These are phyloP conservation scores for Lyophyllum shimeji DNA, from an alignment of 768 basidiomycete genomes.

Conservation along the genomic window DNA sequence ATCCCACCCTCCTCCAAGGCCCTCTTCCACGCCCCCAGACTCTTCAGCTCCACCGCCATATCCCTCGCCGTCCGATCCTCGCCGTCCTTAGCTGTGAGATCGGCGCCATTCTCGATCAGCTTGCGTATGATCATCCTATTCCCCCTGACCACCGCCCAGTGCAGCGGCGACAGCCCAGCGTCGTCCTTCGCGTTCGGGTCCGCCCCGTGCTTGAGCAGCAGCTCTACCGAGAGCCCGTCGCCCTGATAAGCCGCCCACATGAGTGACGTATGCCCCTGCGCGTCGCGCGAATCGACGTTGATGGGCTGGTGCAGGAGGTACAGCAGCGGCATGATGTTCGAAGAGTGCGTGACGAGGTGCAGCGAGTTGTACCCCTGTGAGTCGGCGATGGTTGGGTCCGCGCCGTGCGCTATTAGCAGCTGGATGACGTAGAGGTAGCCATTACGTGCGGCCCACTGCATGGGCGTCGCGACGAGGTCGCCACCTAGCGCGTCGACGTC, in stretches of 20 bases:
- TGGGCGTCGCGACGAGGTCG: constrained; percentile 89
- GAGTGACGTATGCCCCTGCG: constrained; percentile 89
- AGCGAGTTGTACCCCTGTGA: constrained; percentile 95
- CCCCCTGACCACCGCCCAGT: constrained; percentile 98
- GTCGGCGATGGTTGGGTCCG: constrained; percentile 90
- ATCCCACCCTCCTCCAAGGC: constrained; percentile 87
- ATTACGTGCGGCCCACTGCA: constrained; percentile 98
- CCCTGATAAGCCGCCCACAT: constrained; percentile 99
- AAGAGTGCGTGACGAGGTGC: constrained; percentile 94
- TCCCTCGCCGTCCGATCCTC: constrained; percentile 88
- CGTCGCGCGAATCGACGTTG: constrained; percentile 85
- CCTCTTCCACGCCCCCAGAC: constrained; percentile 84
- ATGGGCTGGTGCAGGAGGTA: constrained; percentile 93
- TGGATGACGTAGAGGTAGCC: constrained; percentile 97
- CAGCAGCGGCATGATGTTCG: constrained; percentile 90
- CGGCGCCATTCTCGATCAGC: constrained; percentile 83
- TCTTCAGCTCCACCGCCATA: constrained; percentile 94
- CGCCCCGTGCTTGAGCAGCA: constrained; percentile 87
- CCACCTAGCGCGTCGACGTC: constrained; percentile 95
- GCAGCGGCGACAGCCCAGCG: constrained; percentile 82
- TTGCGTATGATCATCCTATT: constrained; percentile 84
- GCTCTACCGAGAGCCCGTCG: constrained; percentile 91
- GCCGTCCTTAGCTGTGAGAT: constrained; percentile 75
- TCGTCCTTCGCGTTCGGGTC: constrained; percentile 76
- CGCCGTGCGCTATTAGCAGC: constrained; percentile 83